Conservation (phyloP, 257 asterid genomes). For the Asclepias syriaca region DNA sequence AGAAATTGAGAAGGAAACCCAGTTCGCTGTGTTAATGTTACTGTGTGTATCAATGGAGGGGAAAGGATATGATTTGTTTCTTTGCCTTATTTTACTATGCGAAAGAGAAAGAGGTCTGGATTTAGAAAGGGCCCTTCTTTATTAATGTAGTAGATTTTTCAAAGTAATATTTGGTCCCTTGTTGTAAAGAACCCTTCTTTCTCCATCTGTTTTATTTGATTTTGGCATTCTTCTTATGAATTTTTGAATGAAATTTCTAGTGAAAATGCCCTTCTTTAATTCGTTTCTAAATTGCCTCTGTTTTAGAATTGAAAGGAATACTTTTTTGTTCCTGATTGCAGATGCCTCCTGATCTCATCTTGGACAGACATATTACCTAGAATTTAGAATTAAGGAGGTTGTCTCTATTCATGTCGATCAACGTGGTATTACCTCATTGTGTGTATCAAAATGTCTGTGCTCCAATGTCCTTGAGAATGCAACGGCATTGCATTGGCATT, state of each 20-base stretch:
- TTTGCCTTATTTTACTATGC: background rate
- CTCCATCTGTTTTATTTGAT: background rate
- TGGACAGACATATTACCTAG: background rate
- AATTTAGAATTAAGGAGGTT: background rate
- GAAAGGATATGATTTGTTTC: background rate
- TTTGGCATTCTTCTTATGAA: background rate
- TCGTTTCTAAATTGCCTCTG: background rate
- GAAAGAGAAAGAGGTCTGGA: background rate
- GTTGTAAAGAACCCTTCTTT: background rate
- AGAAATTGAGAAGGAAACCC: background rate
- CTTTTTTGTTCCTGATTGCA: background rate
- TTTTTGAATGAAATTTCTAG: background rate
- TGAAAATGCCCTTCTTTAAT: background rate
- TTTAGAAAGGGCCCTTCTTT: background rate
- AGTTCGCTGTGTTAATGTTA: background rate
- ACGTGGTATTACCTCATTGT: conserved; percentile 12
- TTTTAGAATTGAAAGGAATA: background rate
- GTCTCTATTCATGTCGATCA: conserved; percentile 12
- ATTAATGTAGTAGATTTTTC: background rate
- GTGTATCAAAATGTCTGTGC: conserved; percentile 34
- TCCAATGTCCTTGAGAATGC: conserved; percentile 36
- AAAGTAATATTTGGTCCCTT: background rate
- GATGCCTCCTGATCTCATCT: background rate
- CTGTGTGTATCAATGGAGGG: background rate
- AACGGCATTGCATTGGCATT: conserved; percentile 36